Conservation (phyloP, 257 asterid genomes). For the Nicotiana obtusifolia region DNA sequence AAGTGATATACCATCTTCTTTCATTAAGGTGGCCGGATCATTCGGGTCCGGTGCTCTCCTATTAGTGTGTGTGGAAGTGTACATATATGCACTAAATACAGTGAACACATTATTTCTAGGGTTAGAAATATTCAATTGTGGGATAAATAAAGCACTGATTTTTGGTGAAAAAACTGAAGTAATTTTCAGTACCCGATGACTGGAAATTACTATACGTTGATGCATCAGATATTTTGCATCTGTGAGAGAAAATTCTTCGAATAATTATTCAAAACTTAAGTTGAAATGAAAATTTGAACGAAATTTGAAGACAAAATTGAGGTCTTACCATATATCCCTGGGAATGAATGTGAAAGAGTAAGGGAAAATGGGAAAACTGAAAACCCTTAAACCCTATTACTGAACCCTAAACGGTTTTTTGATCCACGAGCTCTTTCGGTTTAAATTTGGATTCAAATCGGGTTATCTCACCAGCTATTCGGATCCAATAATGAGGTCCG, state of each 20-base stretch:
- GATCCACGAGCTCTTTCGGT: neutral
- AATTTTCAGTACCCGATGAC: conserved; percentile 36
- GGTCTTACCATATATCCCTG: neutral
- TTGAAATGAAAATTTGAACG: neutral
- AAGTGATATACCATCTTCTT: conserved; percentile 80
- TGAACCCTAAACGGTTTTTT: neutral
- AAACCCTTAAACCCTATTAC: conserved; percentile 12
- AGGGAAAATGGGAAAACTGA: neutral
- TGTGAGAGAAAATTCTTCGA: neutral
- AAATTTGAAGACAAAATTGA: neutral
- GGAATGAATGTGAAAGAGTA: neutral
- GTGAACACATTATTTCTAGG: conserved; percentile 26
- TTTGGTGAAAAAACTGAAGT: conserved; percentile 25
- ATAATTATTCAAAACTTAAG: neutral
- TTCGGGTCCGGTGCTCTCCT: conserved; percentile 57
- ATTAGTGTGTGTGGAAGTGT: conserved; percentile 47
- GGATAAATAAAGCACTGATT: conserved; percentile 14
- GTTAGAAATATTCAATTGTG: conserved; percentile 23
- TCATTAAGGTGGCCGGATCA: conserved; percentile 85
- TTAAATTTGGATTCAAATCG: neutral
- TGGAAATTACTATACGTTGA: conserved; percentile 35
- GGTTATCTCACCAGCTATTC: neutral
- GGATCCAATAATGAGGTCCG: too few species aligned
- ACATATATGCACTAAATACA: conserved; percentile 30
- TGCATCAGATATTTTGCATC: conserved; percentile 36